These are phyloP conservation scores for Hypomyces perniciosus DNA, from an alignment of 2,329 filamentous ascomycete genomes.

Conservation along the genomic window DNA sequence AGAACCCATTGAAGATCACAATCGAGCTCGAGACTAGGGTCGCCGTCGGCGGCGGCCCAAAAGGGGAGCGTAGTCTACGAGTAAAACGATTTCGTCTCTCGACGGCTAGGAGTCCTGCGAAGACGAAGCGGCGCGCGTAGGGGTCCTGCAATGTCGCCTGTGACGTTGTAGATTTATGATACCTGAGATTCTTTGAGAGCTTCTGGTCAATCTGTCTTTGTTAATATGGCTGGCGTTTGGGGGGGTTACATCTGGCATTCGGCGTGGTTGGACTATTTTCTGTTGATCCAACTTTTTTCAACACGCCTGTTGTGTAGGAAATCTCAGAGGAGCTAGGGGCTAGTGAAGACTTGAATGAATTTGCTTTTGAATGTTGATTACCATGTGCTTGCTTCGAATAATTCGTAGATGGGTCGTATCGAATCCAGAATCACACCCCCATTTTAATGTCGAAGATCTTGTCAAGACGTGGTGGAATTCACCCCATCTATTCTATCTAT, in stretches of 20 bases:
- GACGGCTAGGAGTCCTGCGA: not conserved
- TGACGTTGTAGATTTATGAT: constrained; percentile 21
- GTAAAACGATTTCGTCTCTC: not conserved
- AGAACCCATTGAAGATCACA: constrained; percentile 17
- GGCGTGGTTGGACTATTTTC: constrained; percentile 28
- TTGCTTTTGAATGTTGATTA: not conserved
- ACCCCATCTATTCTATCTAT: too few species aligned
- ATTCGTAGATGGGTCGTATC: too few species aligned
- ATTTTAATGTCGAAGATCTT: too few species aligned
- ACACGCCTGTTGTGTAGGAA: not conserved
- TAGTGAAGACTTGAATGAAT: not conserved
- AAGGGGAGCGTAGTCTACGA: not conserved
- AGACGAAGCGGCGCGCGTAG: not conserved
- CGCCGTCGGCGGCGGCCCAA: too few species aligned
- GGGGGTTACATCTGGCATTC: constrained; percentile 24
- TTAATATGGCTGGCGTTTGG: constrained; percentile 28
- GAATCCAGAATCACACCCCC: too few species aligned
- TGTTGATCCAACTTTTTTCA: not conserved
- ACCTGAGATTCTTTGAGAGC: constrained; percentile 24
- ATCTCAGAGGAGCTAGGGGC: not conserved
- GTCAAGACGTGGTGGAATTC: too few species aligned
- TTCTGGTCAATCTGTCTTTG: constrained; percentile 19
- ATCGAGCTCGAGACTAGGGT: not conserved
- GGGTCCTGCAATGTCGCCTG: constrained; percentile 11
- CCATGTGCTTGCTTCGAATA: too few species aligned